These are phyloP conservation scores for Scleroderma bovista DNA, from an alignment of 768 basidiomycete species.

Conservation along the genomic window DNA sequence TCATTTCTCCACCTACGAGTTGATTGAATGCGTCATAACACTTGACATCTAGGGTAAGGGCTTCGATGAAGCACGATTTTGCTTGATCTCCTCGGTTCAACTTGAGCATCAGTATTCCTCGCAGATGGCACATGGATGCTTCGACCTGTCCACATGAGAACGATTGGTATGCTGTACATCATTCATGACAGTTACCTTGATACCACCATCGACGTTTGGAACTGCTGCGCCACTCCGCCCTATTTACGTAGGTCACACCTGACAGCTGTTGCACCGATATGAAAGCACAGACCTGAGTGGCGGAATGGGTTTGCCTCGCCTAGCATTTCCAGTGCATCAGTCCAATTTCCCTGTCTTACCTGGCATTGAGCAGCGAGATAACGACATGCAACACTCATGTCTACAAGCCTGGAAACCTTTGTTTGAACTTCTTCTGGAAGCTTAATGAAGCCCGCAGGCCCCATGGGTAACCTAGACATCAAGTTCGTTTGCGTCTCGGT, in stretches of 20 bases:
- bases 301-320: slow-evolving; percentile 90
- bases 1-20: slow-evolving; percentile 89
- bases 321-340: slow-evolving; percentile 86
- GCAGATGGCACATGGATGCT: slow-evolving; percentile 93
- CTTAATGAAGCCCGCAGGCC: slow-evolving; percentile 66
- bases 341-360: slow-evolving; percentile 87
- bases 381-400: slow-evolving; percentile 92
- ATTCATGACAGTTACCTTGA: slow-evolving; percentile 59
- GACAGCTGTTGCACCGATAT: not conserved
- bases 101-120: slow-evolving; percentile 92
- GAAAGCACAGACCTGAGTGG: slow-evolving; percentile 46
- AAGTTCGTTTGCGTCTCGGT: slow-evolving; percentile 31
- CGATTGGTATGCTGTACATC: not conserved
- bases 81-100: slow-evolving; percentile 87
- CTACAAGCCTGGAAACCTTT: slow-evolving; percentile 72
- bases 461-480: slow-evolving; percentile 60
- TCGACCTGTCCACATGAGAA: slow-evolving; percentile 60
- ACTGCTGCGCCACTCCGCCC: slow-evolving; percentile 65
- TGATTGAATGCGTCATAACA: slow-evolving; percentile 96
- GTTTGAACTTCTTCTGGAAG: slow-evolving; percentile 60
- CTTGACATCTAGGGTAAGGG: slow-evolving; percentile 89
- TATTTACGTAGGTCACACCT: slow-evolving; percentile 18
- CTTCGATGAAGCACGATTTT: slow-evolving; percentile 94
- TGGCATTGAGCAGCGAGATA: slow-evolving; percentile 96
- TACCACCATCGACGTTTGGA: slow-evolving; percentile 84